These are phyloP conservation scores for Blepharisma stoltei DNA, from an alignment of 73 alveolate genomes.

Conservation along the genomic window DNA sequence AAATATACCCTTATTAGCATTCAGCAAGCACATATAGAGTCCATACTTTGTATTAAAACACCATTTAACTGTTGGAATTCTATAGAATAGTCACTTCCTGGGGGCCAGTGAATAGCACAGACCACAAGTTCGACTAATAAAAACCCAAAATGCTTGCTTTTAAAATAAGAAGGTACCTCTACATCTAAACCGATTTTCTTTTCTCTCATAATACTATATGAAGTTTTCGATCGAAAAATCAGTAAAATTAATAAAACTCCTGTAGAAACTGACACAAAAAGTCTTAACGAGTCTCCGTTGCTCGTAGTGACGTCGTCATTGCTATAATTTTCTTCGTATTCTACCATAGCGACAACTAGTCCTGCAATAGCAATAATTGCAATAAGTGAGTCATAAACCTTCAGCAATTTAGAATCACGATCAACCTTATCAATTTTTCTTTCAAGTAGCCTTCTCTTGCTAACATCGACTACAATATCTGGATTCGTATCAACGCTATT, in stretches of 20 bases:
- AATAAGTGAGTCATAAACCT: neutral
- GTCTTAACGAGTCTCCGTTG: neutral
- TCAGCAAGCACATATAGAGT: constrained; percentile 57
- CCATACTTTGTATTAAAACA: constrained; percentile 25
- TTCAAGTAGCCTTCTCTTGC: too few relatives aligned
- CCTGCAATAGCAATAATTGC: neutral
- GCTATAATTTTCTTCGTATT: neutral
- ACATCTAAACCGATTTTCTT: neutral
- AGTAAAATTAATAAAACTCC: neutral
- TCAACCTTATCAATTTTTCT: too few relatives aligned
- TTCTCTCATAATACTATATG: neutral
- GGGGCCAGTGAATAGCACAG: neutral
- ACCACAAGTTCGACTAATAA: neutral
- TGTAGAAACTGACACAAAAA: neutral
- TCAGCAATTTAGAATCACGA: neutral
- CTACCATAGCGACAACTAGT: neutral
- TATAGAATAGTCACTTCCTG: neutral
- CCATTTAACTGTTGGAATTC: constrained; percentile 13
- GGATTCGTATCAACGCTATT: too few relatives aligned
- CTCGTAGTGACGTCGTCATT: neutral
- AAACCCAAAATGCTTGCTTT: neutral
- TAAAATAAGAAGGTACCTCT: neutral
- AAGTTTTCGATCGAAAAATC: neutral
- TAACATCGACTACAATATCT: too few relatives aligned
- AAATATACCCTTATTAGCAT: constrained; percentile 63